phyloP scores from a whole-genome alignment of 2,329 filamentous ascomycete species.

The Byssoonygena ceratinophila region DNA sequence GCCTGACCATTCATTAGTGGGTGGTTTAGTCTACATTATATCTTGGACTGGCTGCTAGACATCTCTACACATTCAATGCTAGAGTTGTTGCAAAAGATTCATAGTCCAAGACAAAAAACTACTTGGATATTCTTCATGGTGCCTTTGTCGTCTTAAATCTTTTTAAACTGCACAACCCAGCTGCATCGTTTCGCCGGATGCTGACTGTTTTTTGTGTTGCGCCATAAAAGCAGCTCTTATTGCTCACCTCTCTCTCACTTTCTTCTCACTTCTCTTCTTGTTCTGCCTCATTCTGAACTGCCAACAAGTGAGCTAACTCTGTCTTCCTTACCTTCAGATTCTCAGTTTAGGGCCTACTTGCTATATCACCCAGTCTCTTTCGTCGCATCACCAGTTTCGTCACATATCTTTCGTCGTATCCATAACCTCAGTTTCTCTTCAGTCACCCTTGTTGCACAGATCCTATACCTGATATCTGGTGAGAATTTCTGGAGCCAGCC shows the following conservation, averaged over 20 bases:
- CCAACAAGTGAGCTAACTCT: slow-evolving; percentile 5
- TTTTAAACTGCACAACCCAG: not conserved
- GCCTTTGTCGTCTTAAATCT: not conserved
- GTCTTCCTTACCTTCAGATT: not conserved
- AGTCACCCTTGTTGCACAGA: not conserved
- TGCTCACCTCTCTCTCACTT: not conserved
- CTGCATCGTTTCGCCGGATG: not conserved
- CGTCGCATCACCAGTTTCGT: slow-evolving; percentile 1
- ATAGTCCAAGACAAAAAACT: too few species aligned
- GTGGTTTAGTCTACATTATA: not conserved
- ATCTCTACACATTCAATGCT: not conserved
- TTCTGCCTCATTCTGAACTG: not conserved
- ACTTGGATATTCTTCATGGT: too few species aligned
- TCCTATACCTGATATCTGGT: not conserved
- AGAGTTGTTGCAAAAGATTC: too few species aligned
- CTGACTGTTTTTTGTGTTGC: not conserved
- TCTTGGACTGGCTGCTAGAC: not conserved
- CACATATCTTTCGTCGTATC: slow-evolving; percentile 2
- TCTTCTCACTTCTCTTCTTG: not conserved
- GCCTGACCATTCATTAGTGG: not conserved
- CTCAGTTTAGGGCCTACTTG: not conserved
- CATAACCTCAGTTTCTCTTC: not conserved
- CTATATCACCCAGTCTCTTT: not conserved
- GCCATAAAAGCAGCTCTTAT: not conserved
- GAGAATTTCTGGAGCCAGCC: not conserved